A percentile compares a stretch with the other conserved stretches of the same genome.
Evolutionary conservation across 2,329 filamentous ascomycete species (phyloP).

Genomic region (Alternaria panax): DNA sequence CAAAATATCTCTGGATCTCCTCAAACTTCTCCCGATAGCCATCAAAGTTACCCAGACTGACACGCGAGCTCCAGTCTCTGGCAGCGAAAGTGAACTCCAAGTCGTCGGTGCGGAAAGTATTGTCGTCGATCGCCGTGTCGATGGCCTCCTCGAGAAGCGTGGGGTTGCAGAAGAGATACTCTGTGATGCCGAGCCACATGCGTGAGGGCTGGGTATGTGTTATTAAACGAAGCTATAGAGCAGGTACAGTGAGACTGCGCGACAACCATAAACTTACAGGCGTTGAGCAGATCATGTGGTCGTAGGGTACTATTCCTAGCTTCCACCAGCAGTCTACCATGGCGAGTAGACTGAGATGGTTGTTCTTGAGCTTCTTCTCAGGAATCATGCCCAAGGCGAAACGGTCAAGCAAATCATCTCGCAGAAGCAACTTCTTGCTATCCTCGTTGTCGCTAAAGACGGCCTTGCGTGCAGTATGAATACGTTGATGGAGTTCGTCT

Average conservation of each 20-base stretch:
- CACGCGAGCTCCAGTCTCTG: slow-evolving; percentile 92
- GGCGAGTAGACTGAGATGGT: slow-evolving; percentile 88
- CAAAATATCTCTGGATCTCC: slow-evolving; percentile 88
- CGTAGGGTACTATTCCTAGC: slow-evolving; percentile 91
- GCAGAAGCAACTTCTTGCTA: slow-evolving; percentile 73
- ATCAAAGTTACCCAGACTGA: slow-evolving; percentile 89
- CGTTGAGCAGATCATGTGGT: slow-evolving; percentile 99
- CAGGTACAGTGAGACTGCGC: background rate
- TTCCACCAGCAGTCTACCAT: slow-evolving; percentile 99
- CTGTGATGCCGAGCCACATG: slow-evolving; percentile 95
- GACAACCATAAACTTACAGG: slow-evolving; percentile 61
- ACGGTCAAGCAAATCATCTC: slow-evolving; percentile 82
- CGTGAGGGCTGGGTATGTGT: slow-evolving; percentile 72
- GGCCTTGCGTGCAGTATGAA: slow-evolving; percentile 79
- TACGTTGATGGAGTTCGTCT: slow-evolving; percentile 74
- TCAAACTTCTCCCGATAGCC: slow-evolving; percentile 92
- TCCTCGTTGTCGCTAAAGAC: slow-evolving; percentile 66
- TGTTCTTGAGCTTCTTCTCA: slow-evolving; percentile 79
- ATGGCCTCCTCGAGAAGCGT: slow-evolving; percentile 84
- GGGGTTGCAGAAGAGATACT: slow-evolving; percentile 89
- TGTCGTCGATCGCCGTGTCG: slow-evolving; percentile 84
- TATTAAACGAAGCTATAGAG: background rate
- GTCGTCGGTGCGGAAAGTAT: slow-evolving; percentile 92
- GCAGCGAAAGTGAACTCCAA: slow-evolving; percentile 98
- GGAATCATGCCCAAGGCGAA: slow-evolving; percentile 81